These are phyloP conservation scores for Chalara sp. DNA, from an alignment of 2,329 filamentous ascomycete species.

Conservation along the genomic window DNA sequence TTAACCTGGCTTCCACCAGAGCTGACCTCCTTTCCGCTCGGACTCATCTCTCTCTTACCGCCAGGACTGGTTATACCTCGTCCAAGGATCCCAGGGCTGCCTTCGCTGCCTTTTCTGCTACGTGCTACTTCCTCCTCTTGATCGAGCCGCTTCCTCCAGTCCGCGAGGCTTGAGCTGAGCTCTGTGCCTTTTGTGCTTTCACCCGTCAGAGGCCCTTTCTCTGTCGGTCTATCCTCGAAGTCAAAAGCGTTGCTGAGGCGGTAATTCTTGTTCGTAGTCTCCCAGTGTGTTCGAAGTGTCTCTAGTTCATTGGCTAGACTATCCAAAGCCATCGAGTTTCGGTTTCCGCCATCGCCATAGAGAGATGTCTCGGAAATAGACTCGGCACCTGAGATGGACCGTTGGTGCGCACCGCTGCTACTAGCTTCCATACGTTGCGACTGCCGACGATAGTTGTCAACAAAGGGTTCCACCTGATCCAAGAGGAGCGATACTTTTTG, in stretches of 20 bases:
- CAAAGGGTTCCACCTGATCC: slow-evolving; percentile 88
- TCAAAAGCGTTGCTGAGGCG: slow-evolving; percentile 85
- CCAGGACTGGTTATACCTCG: neutral
- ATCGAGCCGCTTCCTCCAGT: slow-evolving; percentile 76
- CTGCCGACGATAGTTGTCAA: slow-evolving; percentile 87
- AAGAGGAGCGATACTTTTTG: slow-evolving; percentile 87
- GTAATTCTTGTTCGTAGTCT: slow-evolving; percentile 92
- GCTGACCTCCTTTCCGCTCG: slow-evolving; percentile 19
- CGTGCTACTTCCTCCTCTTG: slow-evolving; percentile 27
- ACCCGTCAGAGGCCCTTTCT: slow-evolving; percentile 26
- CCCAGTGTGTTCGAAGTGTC: slow-evolving; percentile 84
- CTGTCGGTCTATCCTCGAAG: slow-evolving; percentile 42
- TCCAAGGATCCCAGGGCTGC: neutral
- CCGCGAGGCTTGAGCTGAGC: slow-evolving; percentile 66
- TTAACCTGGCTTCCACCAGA: neutral
- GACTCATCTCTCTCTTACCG: slow-evolving; percentile 21
- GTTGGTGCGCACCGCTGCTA: slow-evolving; percentile 27
- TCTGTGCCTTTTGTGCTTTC: slow-evolving; percentile 33
- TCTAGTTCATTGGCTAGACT: slow-evolving; percentile 90
- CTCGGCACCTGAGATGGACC: slow-evolving; percentile 33
- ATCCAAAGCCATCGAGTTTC: slow-evolving; percentile 71
- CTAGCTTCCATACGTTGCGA: slow-evolving; percentile 50
- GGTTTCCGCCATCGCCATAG: slow-evolving; percentile 37
- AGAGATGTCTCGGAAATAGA: slow-evolving; percentile 56
- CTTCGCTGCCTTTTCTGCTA: slow-evolving; percentile 16